Conservation (phyloP, 2,329 filamentous ascomycete species). For the Ascochyta clinopodiicola region DNA sequence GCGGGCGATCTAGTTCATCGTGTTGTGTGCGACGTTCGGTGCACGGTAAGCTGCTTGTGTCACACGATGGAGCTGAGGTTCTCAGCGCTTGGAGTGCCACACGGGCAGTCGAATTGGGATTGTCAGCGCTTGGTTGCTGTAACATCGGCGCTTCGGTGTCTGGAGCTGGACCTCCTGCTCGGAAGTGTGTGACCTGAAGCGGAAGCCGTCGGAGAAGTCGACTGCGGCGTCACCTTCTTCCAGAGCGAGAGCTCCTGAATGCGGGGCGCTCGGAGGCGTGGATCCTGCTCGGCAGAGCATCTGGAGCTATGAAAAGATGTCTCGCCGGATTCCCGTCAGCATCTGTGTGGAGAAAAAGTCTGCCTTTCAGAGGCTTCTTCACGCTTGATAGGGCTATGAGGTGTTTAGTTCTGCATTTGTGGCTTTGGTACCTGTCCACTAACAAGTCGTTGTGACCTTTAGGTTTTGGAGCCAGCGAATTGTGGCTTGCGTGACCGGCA, state of each 20-base stretch:
- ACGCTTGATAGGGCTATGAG: neutral
- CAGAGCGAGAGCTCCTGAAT: neutral
- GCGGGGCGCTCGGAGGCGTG: neutral
- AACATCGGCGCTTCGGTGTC: slow-evolving; percentile 12
- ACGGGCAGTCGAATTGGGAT: neutral
- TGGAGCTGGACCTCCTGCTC: neutral
- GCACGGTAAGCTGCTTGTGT: neutral
- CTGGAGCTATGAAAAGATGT: neutral
- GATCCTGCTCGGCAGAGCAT: neutral
- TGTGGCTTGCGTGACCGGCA: slow-evolving; percentile 11
- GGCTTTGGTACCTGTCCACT: slow-evolving; percentile 5
- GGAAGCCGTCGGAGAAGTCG: neutral
- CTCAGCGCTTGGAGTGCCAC: slow-evolving; percentile 8
- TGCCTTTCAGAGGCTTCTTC: neutral
- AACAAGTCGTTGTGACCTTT: neutral
- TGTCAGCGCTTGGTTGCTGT: slow-evolving; percentile 15
- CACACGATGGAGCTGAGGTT: neutral
- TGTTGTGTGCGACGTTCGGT: neutral
- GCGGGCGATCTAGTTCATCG: slow-evolving; percentile 2
- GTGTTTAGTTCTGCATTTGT: neutral
- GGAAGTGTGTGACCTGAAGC: neutral
- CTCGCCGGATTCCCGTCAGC: neutral
- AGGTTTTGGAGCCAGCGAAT: neutral
- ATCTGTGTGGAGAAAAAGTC: neutral
- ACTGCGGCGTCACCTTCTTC: neutral